These are phyloP conservation scores for Amanita muscaria DNA, from an alignment of 768 basidiomycete genomes.

Conservation along the genomic window DNA sequence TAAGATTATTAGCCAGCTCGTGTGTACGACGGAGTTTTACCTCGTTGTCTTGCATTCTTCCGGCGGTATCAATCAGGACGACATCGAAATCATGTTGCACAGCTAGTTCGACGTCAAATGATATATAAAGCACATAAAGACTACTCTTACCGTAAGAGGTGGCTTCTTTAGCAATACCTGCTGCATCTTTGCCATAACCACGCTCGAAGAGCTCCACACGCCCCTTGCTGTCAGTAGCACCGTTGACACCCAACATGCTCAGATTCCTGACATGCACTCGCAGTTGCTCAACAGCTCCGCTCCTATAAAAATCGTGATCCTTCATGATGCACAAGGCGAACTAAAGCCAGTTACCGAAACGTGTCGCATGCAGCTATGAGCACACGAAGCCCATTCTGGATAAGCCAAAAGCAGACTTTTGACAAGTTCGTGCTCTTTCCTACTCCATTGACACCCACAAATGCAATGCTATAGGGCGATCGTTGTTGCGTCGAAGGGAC, in stretches of 20 bases:
- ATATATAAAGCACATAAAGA: neutral
- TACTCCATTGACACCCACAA: constrained; percentile 98
- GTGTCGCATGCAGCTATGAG: constrained; percentile 98
- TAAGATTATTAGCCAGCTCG: neutral
- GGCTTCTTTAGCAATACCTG: constrained; percentile 94
- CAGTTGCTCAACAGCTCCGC: constrained; percentile 96
- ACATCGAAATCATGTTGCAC: constrained; percentile 82
- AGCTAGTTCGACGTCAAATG: neutral
- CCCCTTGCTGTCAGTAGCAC: constrained; percentile 58
- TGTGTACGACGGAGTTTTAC: constrained; percentile 27
- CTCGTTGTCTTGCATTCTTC: constrained; percentile 99
- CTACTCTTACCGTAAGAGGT: constrained; percentile 63
- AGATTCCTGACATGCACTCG: constrained; percentile 94
- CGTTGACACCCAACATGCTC: constrained; percentile 69
- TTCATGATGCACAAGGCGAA: neutral
- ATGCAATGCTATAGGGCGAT: constrained; percentile 86
- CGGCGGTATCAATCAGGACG: constrained; percentile 95
- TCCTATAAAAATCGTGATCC: constrained; percentile 34
- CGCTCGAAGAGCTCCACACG: constrained; percentile 91
- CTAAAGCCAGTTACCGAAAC: constrained; percentile 44
- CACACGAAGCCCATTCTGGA: constrained; percentile 89
- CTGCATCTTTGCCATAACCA: constrained; percentile 99
- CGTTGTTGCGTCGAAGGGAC: constrained; percentile 69
- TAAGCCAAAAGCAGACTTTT: constrained; percentile 98
- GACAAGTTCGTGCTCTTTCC: constrained; percentile 97